A percentile compares a stretch with the other conserved stretches of the same genome.
Conservation (phyloP, 2,329 filamentous ascomycete genomes). For the Colletotrichum siamense region DNA sequence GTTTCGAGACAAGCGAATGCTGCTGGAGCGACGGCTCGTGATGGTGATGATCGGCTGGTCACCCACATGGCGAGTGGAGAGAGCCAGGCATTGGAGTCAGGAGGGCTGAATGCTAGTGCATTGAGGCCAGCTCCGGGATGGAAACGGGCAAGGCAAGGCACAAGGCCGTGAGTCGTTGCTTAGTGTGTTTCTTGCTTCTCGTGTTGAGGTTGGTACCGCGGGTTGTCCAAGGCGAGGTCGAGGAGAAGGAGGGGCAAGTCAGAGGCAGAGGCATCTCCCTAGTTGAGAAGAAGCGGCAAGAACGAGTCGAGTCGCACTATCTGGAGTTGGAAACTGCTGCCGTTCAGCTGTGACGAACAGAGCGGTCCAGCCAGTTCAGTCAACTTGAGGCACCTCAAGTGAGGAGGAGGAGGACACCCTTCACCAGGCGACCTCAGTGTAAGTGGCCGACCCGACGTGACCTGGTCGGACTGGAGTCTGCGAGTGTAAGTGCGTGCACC, state of each 20-base stretch:
- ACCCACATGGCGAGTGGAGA: neutral
- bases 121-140: neutral
- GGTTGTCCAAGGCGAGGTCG: slow-evolving; percentile 1
- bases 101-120: neutral
- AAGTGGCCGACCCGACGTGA: neutral
- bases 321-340: neutral
- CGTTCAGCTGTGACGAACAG: neutral
- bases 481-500: neutral
- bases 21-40: neutral
- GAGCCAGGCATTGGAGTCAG: slow-evolving; percentile 5
- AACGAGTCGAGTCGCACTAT: neutral
- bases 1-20: neutral
- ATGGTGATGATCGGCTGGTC: neutral
- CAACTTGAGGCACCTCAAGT: neutral
- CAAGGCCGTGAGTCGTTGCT: neutral
- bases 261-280: neutral
- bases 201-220: slow-evolving; percentile 1
- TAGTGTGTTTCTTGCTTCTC: slow-evolving; percentile 13
- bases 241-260: neutral
- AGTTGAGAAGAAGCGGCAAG: neutral
- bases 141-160: neutral
- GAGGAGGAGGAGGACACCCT: neutral
- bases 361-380: neutral
- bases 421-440: neutral
- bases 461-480: neutral